phyloP scores from a whole-genome alignment of 352 stramenopile genomes.

The Blastocystis sp. region DNA sequence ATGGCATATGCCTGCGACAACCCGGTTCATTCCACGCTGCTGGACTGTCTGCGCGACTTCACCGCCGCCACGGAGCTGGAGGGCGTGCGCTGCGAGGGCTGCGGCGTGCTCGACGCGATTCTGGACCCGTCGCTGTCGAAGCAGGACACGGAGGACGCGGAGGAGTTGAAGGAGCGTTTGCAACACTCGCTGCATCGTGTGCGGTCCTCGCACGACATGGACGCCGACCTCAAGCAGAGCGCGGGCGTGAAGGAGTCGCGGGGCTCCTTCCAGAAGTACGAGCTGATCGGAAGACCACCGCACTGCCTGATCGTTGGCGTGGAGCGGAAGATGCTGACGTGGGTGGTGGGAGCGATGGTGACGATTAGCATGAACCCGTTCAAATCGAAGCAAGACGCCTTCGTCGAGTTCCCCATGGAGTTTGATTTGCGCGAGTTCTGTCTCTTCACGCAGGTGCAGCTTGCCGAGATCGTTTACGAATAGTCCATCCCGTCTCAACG shows the following conservation, averaged over 20 bases:
- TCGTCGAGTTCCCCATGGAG: slow-evolving; percentile 55
- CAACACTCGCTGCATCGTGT: slow-evolving; percentile 24
- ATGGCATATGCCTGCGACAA: background rate
- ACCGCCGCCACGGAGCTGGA: slow-evolving; percentile 44
- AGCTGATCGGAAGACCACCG: slow-evolving; percentile 37
- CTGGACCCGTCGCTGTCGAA: background rate
- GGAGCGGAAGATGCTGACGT: slow-evolving; percentile 21
- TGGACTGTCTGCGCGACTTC: slow-evolving; percentile 71
- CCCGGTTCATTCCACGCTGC: slow-evolving; percentile 24
- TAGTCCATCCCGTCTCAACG: slow-evolving; percentile 24
- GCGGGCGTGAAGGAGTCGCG: slow-evolving; percentile 24
- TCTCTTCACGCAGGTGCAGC: slow-evolving; percentile 41
- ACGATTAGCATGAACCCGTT: slow-evolving; percentile 4
- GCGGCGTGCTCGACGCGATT: slow-evolving; percentile 32
- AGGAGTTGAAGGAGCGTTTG: background rate
- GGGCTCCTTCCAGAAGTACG: slow-evolving; percentile 47
- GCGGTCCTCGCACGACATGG: slow-evolving; percentile 62
- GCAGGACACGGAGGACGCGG: background rate
- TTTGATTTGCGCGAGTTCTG: slow-evolving; percentile 66
- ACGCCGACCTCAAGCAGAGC: slow-evolving; percentile 6
- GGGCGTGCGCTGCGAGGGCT: slow-evolving; percentile 30
- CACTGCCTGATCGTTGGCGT: slow-evolving; percentile 4
- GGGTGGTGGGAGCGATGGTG: background rate
- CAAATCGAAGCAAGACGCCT: slow-evolving; percentile 22
- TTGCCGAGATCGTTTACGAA: background rate